Evolutionary conservation across 306 rosid species (phyloP).

Genomic region (Casuarina cunninghamiana): DNA sequence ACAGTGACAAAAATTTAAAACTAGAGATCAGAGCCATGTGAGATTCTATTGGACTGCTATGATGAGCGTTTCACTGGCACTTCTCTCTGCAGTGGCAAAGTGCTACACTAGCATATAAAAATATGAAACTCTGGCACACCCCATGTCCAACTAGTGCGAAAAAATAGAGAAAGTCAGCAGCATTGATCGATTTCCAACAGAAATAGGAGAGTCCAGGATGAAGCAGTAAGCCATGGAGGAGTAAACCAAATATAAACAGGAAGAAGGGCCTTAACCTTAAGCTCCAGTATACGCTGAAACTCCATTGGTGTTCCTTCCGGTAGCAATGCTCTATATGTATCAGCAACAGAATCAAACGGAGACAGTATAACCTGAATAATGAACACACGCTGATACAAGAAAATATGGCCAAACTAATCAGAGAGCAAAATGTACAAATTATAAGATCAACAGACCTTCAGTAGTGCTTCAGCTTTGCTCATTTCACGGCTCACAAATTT

Average conservation of each 20-base stretch:
- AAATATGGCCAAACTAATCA: conserved; percentile 13
- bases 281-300: conserved; percentile 95
- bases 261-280: conserved; percentile 63
- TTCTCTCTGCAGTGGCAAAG: neutral
- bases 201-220: conserved; percentile 8
- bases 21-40: neutral
- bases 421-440: conserved; percentile 4
- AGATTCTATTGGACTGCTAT: neutral
- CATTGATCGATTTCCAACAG: conserved; percentile 2
- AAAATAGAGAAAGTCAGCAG: neutral
- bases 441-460: conserved; percentile 62
- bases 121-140: neutral
- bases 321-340: conserved; percentile 90
- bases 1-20: too few species aligned
- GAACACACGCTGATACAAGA: conserved; percentile 25
- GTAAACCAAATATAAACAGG: conserved; percentile 13
- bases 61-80: neutral
- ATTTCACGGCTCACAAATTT: conserved; percentile 97
- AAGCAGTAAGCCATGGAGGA: conserved; percentile 20
- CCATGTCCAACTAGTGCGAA: neutral
- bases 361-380: conserved; percentile 82
- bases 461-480: conserved; percentile 99
- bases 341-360: conserved; percentile 94
- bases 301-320: conserved; percentile 99
- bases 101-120: neutral